phyloP scores from a whole-genome alignment of 2,329 filamentous ascomycete species.

The Penicillium corylophilum region DNA sequence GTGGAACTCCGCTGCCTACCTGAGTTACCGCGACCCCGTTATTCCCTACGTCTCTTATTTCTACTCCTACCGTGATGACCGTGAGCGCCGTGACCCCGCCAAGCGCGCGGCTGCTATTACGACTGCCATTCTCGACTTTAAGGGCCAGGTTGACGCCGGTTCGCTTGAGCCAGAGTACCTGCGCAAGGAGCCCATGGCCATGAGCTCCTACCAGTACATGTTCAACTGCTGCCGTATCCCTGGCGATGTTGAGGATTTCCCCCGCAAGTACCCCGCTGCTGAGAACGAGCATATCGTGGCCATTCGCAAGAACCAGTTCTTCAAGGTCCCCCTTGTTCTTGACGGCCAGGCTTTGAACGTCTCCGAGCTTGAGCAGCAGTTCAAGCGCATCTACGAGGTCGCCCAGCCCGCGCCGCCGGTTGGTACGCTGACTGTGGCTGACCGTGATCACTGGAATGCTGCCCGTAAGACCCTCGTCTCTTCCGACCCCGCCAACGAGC shows the following conservation, averaged over 20 bases:
- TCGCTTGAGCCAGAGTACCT: constrained; percentile 96
- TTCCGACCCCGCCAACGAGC: constrained; percentile 75
- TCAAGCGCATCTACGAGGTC: constrained; percentile 76
- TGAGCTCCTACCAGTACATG: constrained; percentile 99
- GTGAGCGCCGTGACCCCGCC: constrained; percentile 78
- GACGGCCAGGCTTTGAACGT: constrained; percentile 83
- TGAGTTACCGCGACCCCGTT: constrained; percentile 89
- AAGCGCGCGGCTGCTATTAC: constrained; percentile 92
- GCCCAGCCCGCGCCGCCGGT: constrained; percentile 71
- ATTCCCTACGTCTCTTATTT: constrained; percentile 99
- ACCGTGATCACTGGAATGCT: constrained; percentile 90
- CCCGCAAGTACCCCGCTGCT: constrained; percentile 72
- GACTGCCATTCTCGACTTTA: constrained; percentile 85
- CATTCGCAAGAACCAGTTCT: constrained; percentile 95
- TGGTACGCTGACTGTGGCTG: constrained; percentile 83
- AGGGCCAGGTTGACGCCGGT: constrained; percentile 80
- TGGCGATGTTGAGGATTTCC: constrained; percentile 76
- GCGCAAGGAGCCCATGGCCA: constrained; percentile 95
- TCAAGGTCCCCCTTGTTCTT: constrained; percentile 81
- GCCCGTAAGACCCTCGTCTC: constrained; percentile 73
- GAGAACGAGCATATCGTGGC: constrained; percentile 85
- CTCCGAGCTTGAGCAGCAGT: constrained; percentile 85
- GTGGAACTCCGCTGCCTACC: constrained; percentile 96
- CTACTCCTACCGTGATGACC: constrained; percentile 96
- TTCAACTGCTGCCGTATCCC: constrained; percentile 91